Evolutionary conservation across 148 eudicot species (phyloP), one percentile per base, ranked within the genome.

Genomic region (Rhododendron kiyosumense): DNA sequence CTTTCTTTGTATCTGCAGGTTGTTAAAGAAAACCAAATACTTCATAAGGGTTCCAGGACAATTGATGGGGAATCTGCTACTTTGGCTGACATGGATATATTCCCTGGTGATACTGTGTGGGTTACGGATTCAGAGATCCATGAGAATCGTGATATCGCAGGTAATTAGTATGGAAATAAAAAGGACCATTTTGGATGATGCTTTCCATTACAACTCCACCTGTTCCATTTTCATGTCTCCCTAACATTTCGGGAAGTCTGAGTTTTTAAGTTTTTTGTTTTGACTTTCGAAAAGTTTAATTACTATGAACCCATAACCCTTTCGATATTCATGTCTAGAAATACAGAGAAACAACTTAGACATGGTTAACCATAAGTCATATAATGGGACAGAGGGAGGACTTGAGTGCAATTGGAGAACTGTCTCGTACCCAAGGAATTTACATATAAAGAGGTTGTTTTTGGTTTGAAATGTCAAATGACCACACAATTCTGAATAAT

Each of bases 11-110:
- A 71, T 82, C 48, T 92, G 88, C 92, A 97, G 99, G 94, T 97
- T 80, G 98, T 97, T 26, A 97, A 97, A 92, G 99, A 97, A 93
- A 97, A 97, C 86, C 99, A 97, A 90, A 82, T 91, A 89, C 95
- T 97, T 83, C 99, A 94, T 84, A 97, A 95, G 89, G 98, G 98
- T 80, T 87, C 92, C 78, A 93, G 80, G 81, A 87, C 92, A 82
- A 93, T 97, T 87, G 96, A 94, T 88, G 96, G 91, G 84, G 99
- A 97, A 80, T 84, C 89, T 88, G 91, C 90, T 80, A 93, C 96
- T 86, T 95, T 97, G 57, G 93, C 98, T 59, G 99, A 95, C 87
- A 26, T 92, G 89, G 94, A 91, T 88, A 89, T 97, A 76, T 95
- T 97, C 82, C 93, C 99, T 11, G 98, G 98, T 81, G 99, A 97